These are phyloP conservation scores for Fusarium algeriense DNA, from an alignment of 2,329 filamentous ascomycete species.

Conservation along the genomic window DNA sequence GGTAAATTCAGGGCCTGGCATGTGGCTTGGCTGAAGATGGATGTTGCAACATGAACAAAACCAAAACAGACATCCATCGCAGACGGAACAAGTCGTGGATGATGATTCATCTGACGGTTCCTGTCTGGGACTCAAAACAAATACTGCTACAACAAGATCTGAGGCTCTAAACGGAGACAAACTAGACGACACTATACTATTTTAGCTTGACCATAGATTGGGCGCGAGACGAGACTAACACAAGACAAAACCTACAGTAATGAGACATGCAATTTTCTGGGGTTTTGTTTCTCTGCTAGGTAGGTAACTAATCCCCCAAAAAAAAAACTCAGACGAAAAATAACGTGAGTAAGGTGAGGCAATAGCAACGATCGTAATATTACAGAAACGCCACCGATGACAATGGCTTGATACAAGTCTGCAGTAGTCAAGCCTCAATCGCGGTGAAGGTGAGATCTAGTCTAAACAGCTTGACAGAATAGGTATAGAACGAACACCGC, in stretches of 20 bases:
- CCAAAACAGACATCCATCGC: constrained; percentile 13
- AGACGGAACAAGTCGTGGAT: constrained; percentile 31
- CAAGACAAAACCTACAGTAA: constrained; percentile 22
- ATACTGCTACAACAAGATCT: constrained; percentile 18
- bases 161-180: constrained; percentile 18
- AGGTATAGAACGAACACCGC: constrained; percentile 35
- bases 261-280: constrained; percentile 24
- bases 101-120: constrained; percentile 32
- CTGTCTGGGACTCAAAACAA: constrained; percentile 38
- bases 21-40: constrained; percentile 27
- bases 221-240: constrained; percentile 32
- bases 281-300: not conserved
- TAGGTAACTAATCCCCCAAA: not conserved
- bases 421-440: constrained; percentile 25
- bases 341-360: not conserved
- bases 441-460: constrained; percentile 31
- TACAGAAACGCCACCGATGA: constrained; percentile 37
- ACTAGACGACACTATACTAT: constrained; percentile 17
- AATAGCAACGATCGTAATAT: constrained; percentile 8
- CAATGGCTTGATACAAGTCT: constrained; percentile 13
- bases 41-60: constrained; percentile 38
- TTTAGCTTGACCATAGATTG: constrained; percentile 11
- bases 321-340: constrained; percentile 15
- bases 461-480: constrained; percentile 28
- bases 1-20: not conserved